Evolutionary conservation across 1,284 basidiomycete genomes (phyloP), one percentile per base, ranked within the genome.

Genomic region (Fomes fomentarius): DNA sequence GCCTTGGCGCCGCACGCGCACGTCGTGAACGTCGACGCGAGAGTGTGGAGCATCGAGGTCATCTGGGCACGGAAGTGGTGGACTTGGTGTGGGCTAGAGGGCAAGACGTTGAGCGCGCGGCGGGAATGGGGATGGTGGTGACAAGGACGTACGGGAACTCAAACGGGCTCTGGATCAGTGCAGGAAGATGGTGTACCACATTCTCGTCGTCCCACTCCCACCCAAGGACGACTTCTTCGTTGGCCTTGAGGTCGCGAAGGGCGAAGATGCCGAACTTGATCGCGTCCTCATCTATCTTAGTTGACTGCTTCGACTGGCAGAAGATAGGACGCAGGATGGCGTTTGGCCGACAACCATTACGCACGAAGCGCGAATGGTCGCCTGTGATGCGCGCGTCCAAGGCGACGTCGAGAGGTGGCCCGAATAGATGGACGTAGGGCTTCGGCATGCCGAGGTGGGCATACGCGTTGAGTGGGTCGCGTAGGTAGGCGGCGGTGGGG

Each of bases 131-230:
- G 10, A 25, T 63, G 31, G 21, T 12, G 15, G 60, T 11, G 26
- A 63, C 59, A 45, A 45, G 51, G 50, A 79, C 83, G 71, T 66
- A 86, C 84, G 76, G 76, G 60, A 85, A 86, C 39, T 80, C 62
- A 37, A 76, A 72, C 5, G 82, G 80, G 19, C 76, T 75, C 61
- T 85, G 76, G 46, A 92, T 78, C 44, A 93, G 73, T 15, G 85
- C 83, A 4, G 90, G 91, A 0, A 98, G 74, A 46, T 83, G 76
- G 71, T 98, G 96, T 0, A 97, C 85, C 0, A 91, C 86, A 66
- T 94, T 92, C 5, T 86, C 85, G 65, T 98, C 95, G 63, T 97
- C 95, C 96, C 95, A 98, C 69, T 97, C 94, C 94, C 96, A 98
- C 0, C 90, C 92, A 0, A 98, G 72, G 0, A 96, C 85, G 35